A percentile compares a stretch with the other conserved stretches of the same genome.
Conservation (phyloP, 352 stramenopile species). For the Globisporangium megalacanthum region DNA sequence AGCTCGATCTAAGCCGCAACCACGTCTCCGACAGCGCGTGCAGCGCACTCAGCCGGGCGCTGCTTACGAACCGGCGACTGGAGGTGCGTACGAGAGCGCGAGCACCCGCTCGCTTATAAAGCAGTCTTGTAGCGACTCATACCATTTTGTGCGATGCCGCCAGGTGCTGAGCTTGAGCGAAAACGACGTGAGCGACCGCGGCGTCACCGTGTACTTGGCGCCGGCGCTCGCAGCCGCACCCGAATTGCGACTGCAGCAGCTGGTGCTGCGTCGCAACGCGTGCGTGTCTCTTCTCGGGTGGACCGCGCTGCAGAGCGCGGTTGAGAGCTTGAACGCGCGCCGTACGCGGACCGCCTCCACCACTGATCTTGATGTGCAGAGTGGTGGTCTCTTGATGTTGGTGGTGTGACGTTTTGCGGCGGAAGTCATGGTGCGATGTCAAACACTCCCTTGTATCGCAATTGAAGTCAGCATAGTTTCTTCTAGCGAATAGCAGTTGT, state of each 20-base stretch:
- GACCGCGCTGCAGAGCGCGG: conserved; percentile 19
- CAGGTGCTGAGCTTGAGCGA: conserved; percentile 42
- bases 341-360: neutral
- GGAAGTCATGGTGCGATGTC: no score
- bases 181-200: conserved; percentile 55
- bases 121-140: no score
- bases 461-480: no score
- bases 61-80: conserved; percentile 32
- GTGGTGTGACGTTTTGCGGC: no score
- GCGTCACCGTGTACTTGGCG: conserved; percentile 37
- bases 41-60: conserved; percentile 23
- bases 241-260: conserved; percentile 30
- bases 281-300: conserved; percentile 29
- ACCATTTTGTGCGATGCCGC: no score
- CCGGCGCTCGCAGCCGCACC: conserved; percentile 33
- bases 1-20: conserved; percentile 68
- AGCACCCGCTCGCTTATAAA: no score
- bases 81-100: conserved; percentile 12
- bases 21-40: conserved; percentile 52
- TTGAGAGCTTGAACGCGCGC: conserved; percentile 26
- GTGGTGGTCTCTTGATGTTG: no score
- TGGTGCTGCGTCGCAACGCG: conserved; percentile 44
- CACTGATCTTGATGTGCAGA: no score
- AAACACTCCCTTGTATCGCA: no score
- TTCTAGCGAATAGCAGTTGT: no score